Percentiles rank a stretch among this genome's conserved stretches.
phyloP scores from a whole-genome alignment of 805 yeast genomes.

The Millerozyma acaciae region DNA sequence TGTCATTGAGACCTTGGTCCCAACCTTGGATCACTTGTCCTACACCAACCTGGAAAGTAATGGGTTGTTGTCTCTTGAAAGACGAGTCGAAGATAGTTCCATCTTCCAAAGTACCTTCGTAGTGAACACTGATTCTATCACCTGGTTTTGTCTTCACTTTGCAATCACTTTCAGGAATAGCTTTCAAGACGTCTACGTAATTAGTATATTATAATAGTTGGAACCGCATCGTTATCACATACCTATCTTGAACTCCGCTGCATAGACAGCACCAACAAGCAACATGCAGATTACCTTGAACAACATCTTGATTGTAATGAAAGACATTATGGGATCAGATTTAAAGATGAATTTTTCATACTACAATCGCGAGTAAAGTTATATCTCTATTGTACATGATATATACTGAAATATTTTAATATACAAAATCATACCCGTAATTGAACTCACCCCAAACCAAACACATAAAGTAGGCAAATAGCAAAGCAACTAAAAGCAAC shows the following conservation, averaged over 20 bases:
- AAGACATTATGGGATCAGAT: too few relatives aligned
- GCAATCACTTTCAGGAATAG: conserved; percentile 53
- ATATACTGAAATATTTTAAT: conserved; percentile 2
- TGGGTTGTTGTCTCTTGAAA: conserved; percentile 57
- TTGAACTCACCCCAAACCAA: conserved; percentile 4
- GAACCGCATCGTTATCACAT: too few relatives aligned
- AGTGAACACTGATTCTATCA: conserved; percentile 72
- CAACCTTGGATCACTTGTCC: conserved; percentile 86
- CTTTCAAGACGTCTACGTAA: conserved; percentile 24
- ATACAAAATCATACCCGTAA: conserved; percentile 3
- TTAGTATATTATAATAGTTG: too few relatives aligned
- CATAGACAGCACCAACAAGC: conserved; percentile 2
- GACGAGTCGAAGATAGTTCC: conserved; percentile 79
- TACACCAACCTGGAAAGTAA: conserved; percentile 66
- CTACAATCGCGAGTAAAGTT: background rate
- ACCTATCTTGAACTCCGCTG: conserved; percentile 23
- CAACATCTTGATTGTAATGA: too few relatives aligned
- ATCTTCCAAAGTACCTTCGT: conserved; percentile 64
- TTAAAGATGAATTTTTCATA: too few relatives aligned
- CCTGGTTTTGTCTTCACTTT: conserved; percentile 55
- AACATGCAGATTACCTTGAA: background rate
- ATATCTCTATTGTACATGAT: conserved; percentile 18
- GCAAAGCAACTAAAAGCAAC: too few relatives aligned
- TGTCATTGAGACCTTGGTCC: conserved; percentile 73
- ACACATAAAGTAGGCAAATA: conserved; percentile 3